A percentile compares a stretch with the other conserved stretches of the same genome.
Evolutionary conservation across 345 rosid genomes (phyloP).

Genomic region (Cardamine occulta): DNA sequence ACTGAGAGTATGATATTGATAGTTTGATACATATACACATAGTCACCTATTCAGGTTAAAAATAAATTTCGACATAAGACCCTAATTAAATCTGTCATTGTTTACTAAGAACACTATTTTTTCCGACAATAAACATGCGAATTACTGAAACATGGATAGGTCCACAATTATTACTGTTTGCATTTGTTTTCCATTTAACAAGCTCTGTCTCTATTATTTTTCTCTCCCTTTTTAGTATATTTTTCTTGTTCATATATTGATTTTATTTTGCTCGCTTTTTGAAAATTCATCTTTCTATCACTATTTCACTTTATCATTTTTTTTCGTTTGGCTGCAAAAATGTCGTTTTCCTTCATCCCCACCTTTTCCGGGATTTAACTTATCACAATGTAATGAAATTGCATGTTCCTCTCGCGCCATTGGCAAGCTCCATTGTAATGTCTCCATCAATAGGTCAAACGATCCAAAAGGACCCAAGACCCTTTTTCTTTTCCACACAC

Average conservation of each 20-base stretch:
- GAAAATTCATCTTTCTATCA: background rate
- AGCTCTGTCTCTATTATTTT: background rate
- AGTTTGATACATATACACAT: background rate
- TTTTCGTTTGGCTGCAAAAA: conserved; percentile 16
- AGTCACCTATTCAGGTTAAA: background rate
- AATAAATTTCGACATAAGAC: background rate
- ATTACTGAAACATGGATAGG: conserved; percentile 31
- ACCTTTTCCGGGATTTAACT: conserved; percentile 30
- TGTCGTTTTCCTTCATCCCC: conserved; percentile 32
- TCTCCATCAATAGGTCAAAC: conserved; percentile 36
- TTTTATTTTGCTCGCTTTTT: conserved; percentile 4
- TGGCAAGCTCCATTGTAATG: conserved; percentile 37
- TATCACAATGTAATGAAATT: conserved; percentile 35
- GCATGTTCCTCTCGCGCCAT: conserved; percentile 44
- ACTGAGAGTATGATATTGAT: background rate
- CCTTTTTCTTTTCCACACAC: conserved; percentile 2
- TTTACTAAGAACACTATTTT: background rate
- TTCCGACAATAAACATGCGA: conserved; percentile 20
- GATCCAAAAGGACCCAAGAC: conserved; percentile 18
- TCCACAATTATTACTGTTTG: conserved; percentile 24
- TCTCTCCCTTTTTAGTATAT: background rate
- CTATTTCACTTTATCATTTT: background rate
- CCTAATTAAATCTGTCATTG: background rate
- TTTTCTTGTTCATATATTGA: conserved; percentile 2
- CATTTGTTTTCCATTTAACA: conserved; percentile 3